Evolutionary conservation across 1,284 basidiomycete species (phyloP), one percentile per base, ranked within the genome.

Genomic region (Heterobasidion annosum): DNA sequence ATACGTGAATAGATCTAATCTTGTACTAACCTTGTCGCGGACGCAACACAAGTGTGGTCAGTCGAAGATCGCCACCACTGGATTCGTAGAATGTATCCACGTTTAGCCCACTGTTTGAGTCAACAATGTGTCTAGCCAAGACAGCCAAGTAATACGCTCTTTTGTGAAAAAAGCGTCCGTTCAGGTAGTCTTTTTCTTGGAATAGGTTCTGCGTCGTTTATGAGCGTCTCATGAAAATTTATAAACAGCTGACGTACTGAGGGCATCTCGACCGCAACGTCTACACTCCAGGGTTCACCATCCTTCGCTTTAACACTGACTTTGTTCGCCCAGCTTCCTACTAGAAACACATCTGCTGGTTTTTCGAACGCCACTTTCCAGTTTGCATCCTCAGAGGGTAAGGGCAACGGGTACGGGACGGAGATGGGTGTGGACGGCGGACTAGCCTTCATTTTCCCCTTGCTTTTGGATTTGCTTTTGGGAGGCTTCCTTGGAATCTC

Each of bases 101-200:
- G 40, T 69, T 68, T 48, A 83, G 63, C 32, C 71, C 67, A 51
- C 64, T 70, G 57, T 76, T 74, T 47, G 73, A 67, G 19, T 70
- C 66, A 48, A 70, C 70, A 42, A 98, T 68, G 1, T 82, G 80
- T 8, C 81, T 76, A 2, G 89, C 91, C 51, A 99, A 74, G 3
- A 81, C 81, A 8, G 93, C 88, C 12, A 98, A 79, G 70, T 94
- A 99, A 67, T 89, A 95, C 0, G 91, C 88, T 46, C 91, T 78
- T 69, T 99, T 99, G 68, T 96, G 88, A 66, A 96, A 95, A 69
- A 91, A 95, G 16, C 97, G 83, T 37, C 84, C 82, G 65, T 95
- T 90, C 54, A 94, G 73, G 61, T 94, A 91, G 66, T 99, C 96
- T 68, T 98, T 99, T 62, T 95, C 91, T 71, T 97, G 93, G 64